Evolutionary conservation across 306 rosid genomes (phyloP).

Genomic region (Trifolium dubium): DNA sequence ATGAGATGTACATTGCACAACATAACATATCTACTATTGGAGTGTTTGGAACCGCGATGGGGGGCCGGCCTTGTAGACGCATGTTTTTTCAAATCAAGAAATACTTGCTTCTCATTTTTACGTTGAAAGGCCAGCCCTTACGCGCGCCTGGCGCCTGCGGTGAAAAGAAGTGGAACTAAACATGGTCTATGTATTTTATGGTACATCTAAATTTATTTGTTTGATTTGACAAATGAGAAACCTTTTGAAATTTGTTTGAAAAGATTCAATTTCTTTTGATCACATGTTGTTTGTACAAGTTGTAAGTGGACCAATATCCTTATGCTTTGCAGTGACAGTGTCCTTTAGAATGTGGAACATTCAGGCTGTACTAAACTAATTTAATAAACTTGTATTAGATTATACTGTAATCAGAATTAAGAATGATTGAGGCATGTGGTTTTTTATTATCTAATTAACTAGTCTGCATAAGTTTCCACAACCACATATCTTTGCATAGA

Average conservation of each 20-base stretch:
- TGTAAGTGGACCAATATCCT: conserved; percentile 25
- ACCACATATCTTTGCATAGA: too few relatives aligned
- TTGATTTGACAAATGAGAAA: background rate
- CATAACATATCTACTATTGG: background rate
- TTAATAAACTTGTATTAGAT: background rate
- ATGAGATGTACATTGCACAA: conserved; percentile 10
- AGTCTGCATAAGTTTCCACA: background rate
- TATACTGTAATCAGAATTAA: background rate
- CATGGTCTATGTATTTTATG: background rate
- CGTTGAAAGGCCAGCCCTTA: too few relatives aligned
- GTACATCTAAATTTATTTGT: background rate
- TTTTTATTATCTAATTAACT: background rate
- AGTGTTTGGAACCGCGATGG: too few relatives aligned
- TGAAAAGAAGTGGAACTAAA: too few relatives aligned
- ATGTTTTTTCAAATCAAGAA: too few relatives aligned
- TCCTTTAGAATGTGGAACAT: conserved; percentile 30
- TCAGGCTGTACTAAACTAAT: conserved; percentile 20
- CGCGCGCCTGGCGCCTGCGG: too few relatives aligned
- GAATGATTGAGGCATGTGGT: conserved; percentile 31
- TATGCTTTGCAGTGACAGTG: conserved; percentile 10
- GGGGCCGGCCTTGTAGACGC: too few relatives aligned
- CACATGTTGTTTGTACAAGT: conserved; percentile 1
- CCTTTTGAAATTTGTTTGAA: background rate
- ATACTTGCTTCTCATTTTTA: too few relatives aligned
- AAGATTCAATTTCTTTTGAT: background rate